phyloP scores from a whole-genome alignment of 1,139 yeast species.

The Debaryomyces subglobosus region DNA sequence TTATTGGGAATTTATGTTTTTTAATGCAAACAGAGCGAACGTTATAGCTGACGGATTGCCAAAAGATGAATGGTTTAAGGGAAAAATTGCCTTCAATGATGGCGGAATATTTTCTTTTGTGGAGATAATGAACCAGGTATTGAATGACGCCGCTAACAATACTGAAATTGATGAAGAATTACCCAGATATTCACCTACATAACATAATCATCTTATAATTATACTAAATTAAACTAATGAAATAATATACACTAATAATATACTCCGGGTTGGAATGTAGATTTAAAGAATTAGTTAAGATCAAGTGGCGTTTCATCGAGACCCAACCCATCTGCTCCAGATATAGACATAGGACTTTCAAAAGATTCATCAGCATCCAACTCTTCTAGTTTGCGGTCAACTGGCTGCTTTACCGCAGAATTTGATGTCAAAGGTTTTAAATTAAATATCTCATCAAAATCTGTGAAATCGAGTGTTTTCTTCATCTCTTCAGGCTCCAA shows the following conservation, averaged over 20 bases:
- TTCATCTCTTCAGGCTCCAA: conserved; percentile 30
- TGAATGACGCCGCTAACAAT: conserved; percentile 39
- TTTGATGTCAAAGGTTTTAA: conserved; percentile 41
- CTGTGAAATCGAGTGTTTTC: conserved; percentile 45
- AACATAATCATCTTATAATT: neutral
- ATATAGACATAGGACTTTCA: conserved; percentile 23
- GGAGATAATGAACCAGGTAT: conserved; percentile 27
- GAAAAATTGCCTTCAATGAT: conserved; percentile 44
- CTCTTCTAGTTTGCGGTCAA: conserved; percentile 17
- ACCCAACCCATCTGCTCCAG: conserved; percentile 15
- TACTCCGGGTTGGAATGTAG: neutral
- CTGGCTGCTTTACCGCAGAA: conserved; percentile 6
- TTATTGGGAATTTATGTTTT: conserved; percentile 49
- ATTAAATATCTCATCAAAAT: conserved; percentile 51
- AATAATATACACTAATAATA: neutral
- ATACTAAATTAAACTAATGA: neutral
- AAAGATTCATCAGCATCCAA: conserved; percentile 26
- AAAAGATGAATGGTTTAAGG: conserved; percentile 39
- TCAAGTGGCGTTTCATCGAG: conserved; percentile 21
- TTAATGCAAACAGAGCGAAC: conserved; percentile 26
- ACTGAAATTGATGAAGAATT: conserved; percentile 47
- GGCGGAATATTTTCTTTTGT: conserved; percentile 52
- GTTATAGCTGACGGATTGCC: conserved; percentile 46
- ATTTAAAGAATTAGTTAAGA: neutral
- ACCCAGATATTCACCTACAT: conserved; percentile 36